These are phyloP conservation scores for Fusarium fujikuroi DNA, from an alignment of 2,329 filamentous ascomycete genomes.

Conservation along the genomic window DNA sequence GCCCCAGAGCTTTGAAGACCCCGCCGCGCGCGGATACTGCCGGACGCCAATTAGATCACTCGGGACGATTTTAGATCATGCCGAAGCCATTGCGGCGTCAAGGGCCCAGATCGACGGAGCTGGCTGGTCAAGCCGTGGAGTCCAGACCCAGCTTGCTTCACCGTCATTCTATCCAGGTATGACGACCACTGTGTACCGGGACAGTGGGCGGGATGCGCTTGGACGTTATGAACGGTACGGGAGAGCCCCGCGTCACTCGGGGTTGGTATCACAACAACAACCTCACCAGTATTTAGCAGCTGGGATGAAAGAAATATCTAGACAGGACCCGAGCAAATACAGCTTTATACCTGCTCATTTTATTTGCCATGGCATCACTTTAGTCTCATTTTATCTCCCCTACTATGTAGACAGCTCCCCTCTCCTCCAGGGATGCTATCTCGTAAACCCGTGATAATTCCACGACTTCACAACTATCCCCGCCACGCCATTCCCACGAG, in stretches of 20 bases:
- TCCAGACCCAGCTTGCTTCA: background rate
- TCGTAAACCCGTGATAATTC: background rate
- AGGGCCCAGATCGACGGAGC: background rate
- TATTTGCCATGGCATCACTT: background rate
- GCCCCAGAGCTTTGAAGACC: background rate
- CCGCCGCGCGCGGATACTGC: background rate
- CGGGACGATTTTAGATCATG: background rate
- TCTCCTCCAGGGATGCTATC: background rate
- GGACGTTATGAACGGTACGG: background rate
- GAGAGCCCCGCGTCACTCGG: background rate
- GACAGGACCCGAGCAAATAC: background rate
- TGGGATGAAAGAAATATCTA: background rate
- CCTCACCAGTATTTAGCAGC: background rate
- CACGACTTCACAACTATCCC: background rate
- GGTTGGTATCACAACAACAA: background rate
- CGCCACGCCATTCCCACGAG: background rate
- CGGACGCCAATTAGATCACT: background rate
- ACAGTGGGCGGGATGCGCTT: background rate
- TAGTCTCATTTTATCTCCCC: no score
- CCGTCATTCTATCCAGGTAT: background rate
- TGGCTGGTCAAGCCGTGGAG: background rate
- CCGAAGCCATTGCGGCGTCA: background rate
- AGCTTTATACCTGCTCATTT: fast-evolving
- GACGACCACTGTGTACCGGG: background rate
- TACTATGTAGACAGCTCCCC: background rate